Base-by-base conservation (phyloP, 2,329 filamentous ascomycete genomes). In the Ophiocordyceps polyrhachis-furcata region DNA sequence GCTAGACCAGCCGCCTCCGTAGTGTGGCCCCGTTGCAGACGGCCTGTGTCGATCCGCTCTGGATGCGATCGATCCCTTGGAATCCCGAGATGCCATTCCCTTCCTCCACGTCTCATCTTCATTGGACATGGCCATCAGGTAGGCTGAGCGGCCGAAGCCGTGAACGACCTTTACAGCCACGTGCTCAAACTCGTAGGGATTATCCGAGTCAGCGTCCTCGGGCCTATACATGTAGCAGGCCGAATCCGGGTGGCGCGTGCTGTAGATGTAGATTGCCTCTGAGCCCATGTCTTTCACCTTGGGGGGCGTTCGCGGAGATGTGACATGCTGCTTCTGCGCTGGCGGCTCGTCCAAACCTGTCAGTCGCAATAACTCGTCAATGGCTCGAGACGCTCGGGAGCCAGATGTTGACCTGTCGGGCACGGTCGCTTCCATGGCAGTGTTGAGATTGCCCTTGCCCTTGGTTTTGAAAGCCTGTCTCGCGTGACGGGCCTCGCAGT, bases 191-290 rank as follows among this genome's bases (percentile, higher is more conserved):
- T 41, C 28, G 29, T 47, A 49, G 38, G 35, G 9, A 8, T 41
- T 15, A 5, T 28, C 37, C 13, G 41, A 25, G 5, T 20, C 29
- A 32, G 35, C 25, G 12, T 37, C 23, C 15, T 46, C 47, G n/a
- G 20, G 23, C 11, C 42, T 42, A 23, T 44, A 48, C 9, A 51
- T 13, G 42, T 45, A 49, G 45, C 44, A 50, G 13, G 48, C 49
- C 7, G 20, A 40, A 6, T 32, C 17, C 5, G 40, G 43, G 17
- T 43, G 40, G 9, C 20, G 45, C 28, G 49, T 45, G 13, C 44
- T 50, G 43, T 50, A 44, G 15, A 51, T 45, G 37, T 51, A 51
- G 5, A 47, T 41, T 15, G 47, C 44, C 25, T 47, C 48, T 6
- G 43, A 25, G 1, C 28, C 29, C 23, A 28, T 28, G 14, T 23